Percentiles rank a stretch among this genome's conserved stretches.
Evolutionary conservation across 768 basidiomycete species (phyloP).

Genomic region (Podaxis rugospora): DNA sequence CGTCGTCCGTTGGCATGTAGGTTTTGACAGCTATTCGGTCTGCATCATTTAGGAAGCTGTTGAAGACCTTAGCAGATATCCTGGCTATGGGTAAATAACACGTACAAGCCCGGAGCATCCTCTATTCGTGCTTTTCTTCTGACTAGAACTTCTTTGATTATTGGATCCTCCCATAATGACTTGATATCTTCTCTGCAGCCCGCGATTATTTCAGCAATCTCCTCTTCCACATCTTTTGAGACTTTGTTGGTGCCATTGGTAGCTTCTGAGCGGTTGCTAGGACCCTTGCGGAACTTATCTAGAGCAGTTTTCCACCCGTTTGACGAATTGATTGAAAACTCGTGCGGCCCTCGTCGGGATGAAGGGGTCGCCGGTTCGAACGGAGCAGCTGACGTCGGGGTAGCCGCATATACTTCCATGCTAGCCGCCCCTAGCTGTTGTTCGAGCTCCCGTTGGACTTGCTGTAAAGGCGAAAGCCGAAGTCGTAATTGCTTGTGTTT

Average conservation of each 20-base stretch:
- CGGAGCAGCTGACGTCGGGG: constrained; percentile 35
- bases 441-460: constrained; percentile 59
- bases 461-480: constrained; percentile 52
- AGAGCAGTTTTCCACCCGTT: constrained; percentile 66
- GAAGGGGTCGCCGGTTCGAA: constrained; percentile 25
- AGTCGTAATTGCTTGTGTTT: constrained; percentile 56
- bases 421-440: constrained; percentile 53
- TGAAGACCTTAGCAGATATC: constrained; percentile 7
- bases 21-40: constrained; percentile 57
- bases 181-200: constrained; percentile 65
- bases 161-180: constrained; percentile 61
- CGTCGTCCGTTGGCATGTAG: constrained; percentile 71
- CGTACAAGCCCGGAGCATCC: constrained; percentile 72
- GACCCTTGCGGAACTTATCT: constrained; percentile 41
- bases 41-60: constrained; percentile 66
- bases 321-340: constrained; percentile 57
- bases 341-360: constrained; percentile 30
- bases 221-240: constrained; percentile 43
- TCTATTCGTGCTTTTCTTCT: constrained; percentile 56
- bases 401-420: constrained; percentile 41
- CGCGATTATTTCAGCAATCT: constrained; percentile 53
- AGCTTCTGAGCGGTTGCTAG: constrained; percentile 6
- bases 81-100: constrained; percentile 15
- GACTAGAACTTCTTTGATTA: constrained; percentile 56
- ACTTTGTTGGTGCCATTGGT: constrained; percentile 18